A percentile compares a stretch with the other conserved stretches of the same genome.
These are phyloP conservation scores for Amanita fuliginea DNA, from an alignment of 768 basidiomycete genomes.

Conservation along the genomic window DNA sequence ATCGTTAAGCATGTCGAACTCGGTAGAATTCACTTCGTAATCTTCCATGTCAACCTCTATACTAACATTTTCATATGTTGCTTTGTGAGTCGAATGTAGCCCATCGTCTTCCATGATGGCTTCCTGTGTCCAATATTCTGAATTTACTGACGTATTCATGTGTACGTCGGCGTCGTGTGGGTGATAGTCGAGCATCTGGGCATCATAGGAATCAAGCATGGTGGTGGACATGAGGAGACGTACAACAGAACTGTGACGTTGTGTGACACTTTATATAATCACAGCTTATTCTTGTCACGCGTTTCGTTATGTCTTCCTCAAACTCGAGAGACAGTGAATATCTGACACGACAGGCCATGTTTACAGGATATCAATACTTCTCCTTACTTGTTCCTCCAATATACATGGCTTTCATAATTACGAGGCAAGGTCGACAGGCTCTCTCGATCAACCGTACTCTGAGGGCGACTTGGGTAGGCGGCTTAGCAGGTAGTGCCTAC, in stretches of 20 bases:
- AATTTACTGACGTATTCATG: constrained; percentile 34
- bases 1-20: constrained; percentile 49
- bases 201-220: constrained; percentile 45
- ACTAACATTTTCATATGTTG: constrained; percentile 20
- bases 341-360: constrained; percentile 54
- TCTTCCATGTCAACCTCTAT: constrained; percentile 64
- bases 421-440: constrained; percentile 41
- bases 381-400: constrained; percentile 54
- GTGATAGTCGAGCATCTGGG: constrained; percentile 54
- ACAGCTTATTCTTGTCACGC: too few relatives aligned
- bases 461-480: constrained; percentile 66
- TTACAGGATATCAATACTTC: constrained; percentile 54
- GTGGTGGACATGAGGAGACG: constrained; percentile 21
- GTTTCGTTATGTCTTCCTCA: constrained; percentile 7
- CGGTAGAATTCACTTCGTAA: constrained; percentile 32
- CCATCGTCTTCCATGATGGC: constrained; percentile 51
- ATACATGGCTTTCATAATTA: constrained; percentile 43
- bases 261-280: constrained; percentile 8
- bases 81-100: constrained; percentile 12
- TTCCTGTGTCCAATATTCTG: constrained; percentile 46
- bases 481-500: constrained; percentile 37
- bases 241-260: neutral
- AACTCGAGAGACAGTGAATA: constrained; percentile 51
- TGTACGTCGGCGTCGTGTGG: constrained; percentile 44
- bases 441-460: constrained; percentile 52